A percentile compares a stretch with the other conserved stretches of the same genome.
Evolutionary conservation across 805 yeast genomes (phyloP).

Genomic region (Cyberlindnera japonica): DNA sequence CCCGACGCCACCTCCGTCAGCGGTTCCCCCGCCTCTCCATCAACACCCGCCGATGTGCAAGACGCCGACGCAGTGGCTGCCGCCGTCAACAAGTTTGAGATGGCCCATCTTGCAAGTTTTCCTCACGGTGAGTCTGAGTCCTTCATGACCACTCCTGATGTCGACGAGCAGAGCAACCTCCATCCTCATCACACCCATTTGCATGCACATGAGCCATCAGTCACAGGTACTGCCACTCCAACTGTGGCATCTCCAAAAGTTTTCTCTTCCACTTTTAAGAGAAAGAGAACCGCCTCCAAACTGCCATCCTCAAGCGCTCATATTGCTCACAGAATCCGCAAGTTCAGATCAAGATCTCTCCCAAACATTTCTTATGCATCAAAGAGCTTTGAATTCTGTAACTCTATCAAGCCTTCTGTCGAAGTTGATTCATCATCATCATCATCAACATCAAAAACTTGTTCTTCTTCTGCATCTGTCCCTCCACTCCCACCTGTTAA

Average conservation of each 20-base stretch:
- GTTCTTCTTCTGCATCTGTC: slow-evolving; percentile 28
- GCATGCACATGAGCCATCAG: slow-evolving; percentile 5
- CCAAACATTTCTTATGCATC: slow-evolving; percentile 24
- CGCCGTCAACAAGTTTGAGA: slow-evolving; percentile 15
- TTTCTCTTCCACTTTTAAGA: slow-evolving; percentile 6
- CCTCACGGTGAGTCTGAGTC: slow-evolving; percentile 8
- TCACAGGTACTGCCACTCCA: slow-evolving; percentile 8
- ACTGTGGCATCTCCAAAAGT: slow-evolving; percentile 10
- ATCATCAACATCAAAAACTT: not conserved
- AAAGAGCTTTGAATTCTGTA: slow-evolving; percentile 16
- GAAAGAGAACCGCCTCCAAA: slow-evolving; percentile 8
- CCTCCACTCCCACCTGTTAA: slow-evolving; percentile 79
- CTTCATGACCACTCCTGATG: slow-evolving; percentile 17
- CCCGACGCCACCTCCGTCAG: slow-evolving; percentile 12
- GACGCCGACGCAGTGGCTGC: slow-evolving; percentile 13
- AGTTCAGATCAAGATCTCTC: slow-evolving; percentile 28
- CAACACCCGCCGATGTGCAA: slow-evolving; percentile 12
- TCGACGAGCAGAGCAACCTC: slow-evolving; percentile 2
- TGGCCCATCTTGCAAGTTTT: slow-evolving; percentile 9
- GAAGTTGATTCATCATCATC: not conserved
- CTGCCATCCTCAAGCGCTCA: slow-evolving; percentile 1
- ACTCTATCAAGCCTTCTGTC: slow-evolving; percentile 9
- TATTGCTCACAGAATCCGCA: slow-evolving; percentile 19
- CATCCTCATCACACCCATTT: slow-evolving; percentile 6
- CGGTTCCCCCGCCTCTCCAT: slow-evolving; percentile 13